phyloP scores from a whole-genome alignment of 1,139 yeast species.

The Ashbya aceris region DNA sequence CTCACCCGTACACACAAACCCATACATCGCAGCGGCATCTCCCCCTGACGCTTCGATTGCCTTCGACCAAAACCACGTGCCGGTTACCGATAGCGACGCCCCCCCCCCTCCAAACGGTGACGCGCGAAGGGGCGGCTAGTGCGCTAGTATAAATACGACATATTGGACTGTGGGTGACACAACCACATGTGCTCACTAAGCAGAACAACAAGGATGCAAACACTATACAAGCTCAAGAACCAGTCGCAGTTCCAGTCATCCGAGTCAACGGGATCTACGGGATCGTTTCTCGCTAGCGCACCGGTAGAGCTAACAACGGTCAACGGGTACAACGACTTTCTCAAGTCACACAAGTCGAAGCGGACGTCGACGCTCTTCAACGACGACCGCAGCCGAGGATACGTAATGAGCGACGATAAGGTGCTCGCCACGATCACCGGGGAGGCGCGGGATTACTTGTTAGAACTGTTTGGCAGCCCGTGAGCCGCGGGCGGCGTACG shows the following conservation, averaged over 20 bases:
- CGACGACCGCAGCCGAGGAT: slow-evolving; percentile 26
- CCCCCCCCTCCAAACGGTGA: too few species aligned
- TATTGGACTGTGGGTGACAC: neutral
- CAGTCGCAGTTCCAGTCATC: slow-evolving; percentile 11
- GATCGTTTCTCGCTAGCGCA: slow-evolving; percentile 25
- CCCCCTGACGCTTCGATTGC: too few species aligned
- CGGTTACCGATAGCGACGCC: too few species aligned
- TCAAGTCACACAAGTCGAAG: slow-evolving; percentile 18
- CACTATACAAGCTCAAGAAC: slow-evolving; percentile 13
- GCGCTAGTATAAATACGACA: neutral
- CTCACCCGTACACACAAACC: too few species aligned
- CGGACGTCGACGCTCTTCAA: slow-evolving; percentile 26
- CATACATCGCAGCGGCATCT: too few species aligned
- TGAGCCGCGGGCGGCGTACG: neutral
- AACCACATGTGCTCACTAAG: neutral
- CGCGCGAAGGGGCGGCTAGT: neutral
- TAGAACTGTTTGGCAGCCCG: slow-evolving; percentile 14
- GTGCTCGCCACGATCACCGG: slow-evolving; percentile 32
- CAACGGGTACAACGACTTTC: slow-evolving; percentile 31
- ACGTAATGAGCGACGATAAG: slow-evolving; percentile 28
- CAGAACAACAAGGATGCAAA: neutral
- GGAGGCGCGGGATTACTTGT: slow-evolving; percentile 26
- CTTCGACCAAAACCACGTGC: too few species aligned
- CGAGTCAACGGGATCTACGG: slow-evolving; percentile 24
- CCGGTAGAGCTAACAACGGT: slow-evolving; percentile 33